Conservation (phyloP, 1,139 yeast genomes). For the Blastobotrys petasosporus region DNA sequence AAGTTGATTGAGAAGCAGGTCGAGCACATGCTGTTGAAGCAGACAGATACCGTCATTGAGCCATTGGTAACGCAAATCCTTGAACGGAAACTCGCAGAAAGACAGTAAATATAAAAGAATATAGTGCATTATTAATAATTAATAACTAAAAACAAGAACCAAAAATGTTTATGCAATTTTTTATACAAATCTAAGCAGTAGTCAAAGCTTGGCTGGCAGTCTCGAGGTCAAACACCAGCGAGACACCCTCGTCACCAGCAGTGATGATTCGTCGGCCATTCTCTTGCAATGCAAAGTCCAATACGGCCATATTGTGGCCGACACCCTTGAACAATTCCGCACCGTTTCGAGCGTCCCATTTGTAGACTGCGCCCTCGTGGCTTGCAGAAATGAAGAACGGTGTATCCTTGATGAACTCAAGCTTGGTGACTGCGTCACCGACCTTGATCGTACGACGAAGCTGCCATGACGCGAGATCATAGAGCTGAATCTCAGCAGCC, state of each 20-base stretch:
- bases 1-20: constrained; percentile 87
- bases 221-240: constrained; percentile 53
- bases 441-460: constrained; percentile 64
- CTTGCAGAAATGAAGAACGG: constrained; percentile 65
- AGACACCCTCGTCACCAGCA: constrained; percentile 98
- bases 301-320: constrained; percentile 92
- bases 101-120: constrained; percentile 4
- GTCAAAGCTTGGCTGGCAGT: neutral
- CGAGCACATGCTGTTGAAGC: constrained; percentile 48
- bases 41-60: constrained; percentile 34
- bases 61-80: constrained; percentile 47
- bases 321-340: constrained; percentile 66
- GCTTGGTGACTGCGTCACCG: constrained; percentile 78
- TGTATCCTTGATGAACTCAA: constrained; percentile 54
- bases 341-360: constrained; percentile 88
- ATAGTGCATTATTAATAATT: neutral
- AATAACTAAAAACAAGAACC: too few relatives aligned
- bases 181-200: too few relatives aligned
- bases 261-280: constrained; percentile 68
- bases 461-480: constrained; percentile 83
- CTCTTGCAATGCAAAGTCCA: constrained; percentile 69
- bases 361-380: constrained; percentile 79
- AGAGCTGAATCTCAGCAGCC: constrained; percentile 74
- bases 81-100: constrained; percentile 41
- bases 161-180: neutral